A percentile compares a stretch with the other conserved stretches of the same genome.
Conservation (phyloP, 495 filamentous ascomycete genomes). For the Hypoxylon fuscum region DNA sequence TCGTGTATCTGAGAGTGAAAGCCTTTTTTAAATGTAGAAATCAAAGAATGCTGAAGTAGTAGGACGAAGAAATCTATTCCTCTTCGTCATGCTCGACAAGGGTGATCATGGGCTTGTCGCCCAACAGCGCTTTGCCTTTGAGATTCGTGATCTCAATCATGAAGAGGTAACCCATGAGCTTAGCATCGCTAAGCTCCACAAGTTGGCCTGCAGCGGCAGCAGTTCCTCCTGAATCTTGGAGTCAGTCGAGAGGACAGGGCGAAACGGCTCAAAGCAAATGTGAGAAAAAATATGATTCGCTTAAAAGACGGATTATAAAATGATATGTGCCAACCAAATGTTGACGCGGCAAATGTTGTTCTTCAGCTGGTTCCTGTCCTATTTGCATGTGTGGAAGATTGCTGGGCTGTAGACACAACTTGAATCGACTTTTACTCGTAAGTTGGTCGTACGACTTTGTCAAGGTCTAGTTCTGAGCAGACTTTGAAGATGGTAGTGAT, state of each 20-base stretch:
- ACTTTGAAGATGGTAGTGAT: constrained; percentile 1
- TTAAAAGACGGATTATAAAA: constrained; percentile 13
- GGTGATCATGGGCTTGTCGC: constrained; percentile 80
- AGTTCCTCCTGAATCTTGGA: constrained; percentile 74
- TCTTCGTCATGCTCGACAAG: constrained; percentile 66
- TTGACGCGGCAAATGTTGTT: background rate
- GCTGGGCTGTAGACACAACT: constrained; percentile 3
- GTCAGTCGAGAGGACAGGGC: constrained; percentile 27
- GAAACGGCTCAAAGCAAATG: constrained; percentile 10
- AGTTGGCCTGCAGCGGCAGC: constrained; percentile 87
- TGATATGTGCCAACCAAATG: constrained; percentile 6
- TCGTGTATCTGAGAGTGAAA: constrained; percentile 27
- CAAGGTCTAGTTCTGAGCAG: constrained; percentile 4
- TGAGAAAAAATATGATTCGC: constrained; percentile 6
- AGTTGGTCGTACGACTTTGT: constrained; percentile 5
- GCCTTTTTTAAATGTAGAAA: constrained; percentile 18
- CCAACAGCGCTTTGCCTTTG: constrained; percentile 88
- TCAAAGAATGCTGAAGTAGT: constrained; percentile 1
- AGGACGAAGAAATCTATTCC: constrained; percentile 34
- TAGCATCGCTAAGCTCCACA: constrained; percentile 84
- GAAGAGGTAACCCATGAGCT: constrained; percentile 88
- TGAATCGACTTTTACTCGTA: constrained; percentile 7
- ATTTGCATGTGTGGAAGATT: background rate
- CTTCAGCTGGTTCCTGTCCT: background rate
- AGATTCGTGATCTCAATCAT: constrained; percentile 96